phyloP scores from a whole-genome alignment of 139 green algal species.

The Astrephomene gubernaculifera region DNA sequence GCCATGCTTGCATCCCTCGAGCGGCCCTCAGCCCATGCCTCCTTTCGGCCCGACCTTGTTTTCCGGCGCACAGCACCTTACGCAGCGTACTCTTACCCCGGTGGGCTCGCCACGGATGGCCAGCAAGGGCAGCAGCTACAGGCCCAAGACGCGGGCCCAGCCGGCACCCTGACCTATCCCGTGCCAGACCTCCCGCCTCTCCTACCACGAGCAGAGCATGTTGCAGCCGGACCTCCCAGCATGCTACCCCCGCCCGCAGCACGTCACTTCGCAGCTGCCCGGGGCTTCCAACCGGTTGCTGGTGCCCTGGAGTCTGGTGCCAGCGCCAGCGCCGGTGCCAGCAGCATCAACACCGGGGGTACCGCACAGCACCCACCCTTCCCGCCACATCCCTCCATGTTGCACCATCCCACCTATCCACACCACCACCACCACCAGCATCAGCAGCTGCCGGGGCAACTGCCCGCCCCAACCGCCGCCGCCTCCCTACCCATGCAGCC shows the following conservation, averaged over 20 bases:
- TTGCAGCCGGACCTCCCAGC: too few relatives aligned
- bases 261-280: too few relatives aligned
- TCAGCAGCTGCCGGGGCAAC: neutral
- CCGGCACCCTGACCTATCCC: neutral
- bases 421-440: neutral
- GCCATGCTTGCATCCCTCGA: slow-evolving; percentile 12
- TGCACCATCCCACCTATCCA: neutral
- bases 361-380: too few relatives aligned
- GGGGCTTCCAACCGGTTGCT: too few relatives aligned
- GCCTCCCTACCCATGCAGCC: neutral
- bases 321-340: too few relatives aligned
- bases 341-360: too few relatives aligned
- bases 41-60: neutral
- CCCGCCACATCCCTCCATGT: neutral
- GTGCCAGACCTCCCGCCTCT: neutral
- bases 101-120: neutral
- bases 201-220: too few relatives aligned
- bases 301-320: too few relatives aligned
- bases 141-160: neutral
- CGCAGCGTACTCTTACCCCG: neutral
- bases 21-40: neutral
- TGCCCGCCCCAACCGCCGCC: neutral
- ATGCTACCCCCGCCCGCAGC: too few relatives aligned
- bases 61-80: neutral
- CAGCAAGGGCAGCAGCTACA: neutral